Evolutionary conservation across 441 rosid genomes (phyloP).

Genomic region (Hura crepitans): DNA sequence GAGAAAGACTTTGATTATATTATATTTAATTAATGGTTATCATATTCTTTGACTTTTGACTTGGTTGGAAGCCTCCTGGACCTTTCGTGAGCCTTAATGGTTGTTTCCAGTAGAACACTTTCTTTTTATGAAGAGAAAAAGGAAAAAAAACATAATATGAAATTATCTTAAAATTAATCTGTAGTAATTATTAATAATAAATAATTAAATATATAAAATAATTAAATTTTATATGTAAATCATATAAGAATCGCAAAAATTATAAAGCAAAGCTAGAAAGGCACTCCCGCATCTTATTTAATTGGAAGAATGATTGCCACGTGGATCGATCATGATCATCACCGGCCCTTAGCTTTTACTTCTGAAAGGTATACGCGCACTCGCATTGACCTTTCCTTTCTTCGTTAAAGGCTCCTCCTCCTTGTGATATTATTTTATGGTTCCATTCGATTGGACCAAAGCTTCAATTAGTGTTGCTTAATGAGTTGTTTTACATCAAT

Average conservation of each 20-base stretch:
- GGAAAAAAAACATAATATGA: no score
- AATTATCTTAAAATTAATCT: no score
- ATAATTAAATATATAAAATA: no score
- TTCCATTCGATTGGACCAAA: no score
- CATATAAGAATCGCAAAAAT: no score
- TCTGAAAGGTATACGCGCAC: neutral
- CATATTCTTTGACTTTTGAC: slow-evolving; percentile 12
- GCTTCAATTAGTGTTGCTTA: no score
- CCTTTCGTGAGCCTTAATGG: slow-evolving; percentile 1
- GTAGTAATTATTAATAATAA: no score
- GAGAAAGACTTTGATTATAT: no score
- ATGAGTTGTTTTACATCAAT: no score
- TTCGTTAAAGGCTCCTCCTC: neutral
- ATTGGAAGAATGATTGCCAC: neutral
- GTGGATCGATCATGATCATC: slow-evolving; percentile 1
- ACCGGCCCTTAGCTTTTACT: neutral
- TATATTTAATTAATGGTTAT: no score
- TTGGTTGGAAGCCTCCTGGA: neutral
- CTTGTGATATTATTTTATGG: neutral
- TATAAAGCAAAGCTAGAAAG: neutral
- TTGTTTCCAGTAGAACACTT: neutral
- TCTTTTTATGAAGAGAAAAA: no score
- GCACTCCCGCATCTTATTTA: neutral
- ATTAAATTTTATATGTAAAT: no score
- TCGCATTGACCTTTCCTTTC: neutral